Percentiles rank a stretch among this genome's conserved stretches.
Conservation (phyloP, 495 filamentous ascomycete genomes). For the Rhypophila decipiens region DNA sequence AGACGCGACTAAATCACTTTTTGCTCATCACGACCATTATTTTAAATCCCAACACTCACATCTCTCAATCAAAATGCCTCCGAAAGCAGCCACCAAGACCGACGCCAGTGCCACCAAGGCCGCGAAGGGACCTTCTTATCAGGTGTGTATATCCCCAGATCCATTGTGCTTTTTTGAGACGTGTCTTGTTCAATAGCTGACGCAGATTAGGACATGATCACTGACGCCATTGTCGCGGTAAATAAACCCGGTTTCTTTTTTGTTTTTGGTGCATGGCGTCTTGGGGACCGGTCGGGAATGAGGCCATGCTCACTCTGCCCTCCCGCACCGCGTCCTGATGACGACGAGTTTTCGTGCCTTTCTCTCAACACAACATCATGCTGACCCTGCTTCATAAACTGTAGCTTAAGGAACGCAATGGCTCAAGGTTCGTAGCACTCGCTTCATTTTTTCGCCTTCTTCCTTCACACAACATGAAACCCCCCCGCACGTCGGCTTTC, state of each 20-base stretch:
- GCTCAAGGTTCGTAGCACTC: slow-evolving; percentile 52
- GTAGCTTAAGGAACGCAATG: slow-evolving; percentile 61
- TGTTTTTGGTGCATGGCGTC: slow-evolving; percentile 30
- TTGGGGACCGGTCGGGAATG: slow-evolving; percentile 15
- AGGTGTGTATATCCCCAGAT: too few relatives aligned
- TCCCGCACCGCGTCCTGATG: slow-evolving; percentile 5
- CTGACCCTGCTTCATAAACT: slow-evolving; percentile 38
- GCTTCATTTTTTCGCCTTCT: slow-evolving; percentile 1
- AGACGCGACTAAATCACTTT: too few relatives aligned
- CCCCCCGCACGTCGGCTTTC: not conserved
- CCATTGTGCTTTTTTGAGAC: too few relatives aligned
- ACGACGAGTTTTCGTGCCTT: not conserved
- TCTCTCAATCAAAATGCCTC: too few relatives aligned
- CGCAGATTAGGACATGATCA: slow-evolving; percentile 55
- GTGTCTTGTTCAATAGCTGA: slow-evolving; percentile 35
- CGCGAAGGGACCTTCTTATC: too few relatives aligned
- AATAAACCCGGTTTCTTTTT: slow-evolving; percentile 34
- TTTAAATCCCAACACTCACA: too few relatives aligned
- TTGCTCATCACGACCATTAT: too few relatives aligned
- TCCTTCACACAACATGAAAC: slow-evolving; percentile 6
- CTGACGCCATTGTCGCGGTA: slow-evolving; percentile 60
- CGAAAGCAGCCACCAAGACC: too few relatives aligned
- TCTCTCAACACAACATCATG: slow-evolving; percentile 16
- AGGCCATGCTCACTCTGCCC: slow-evolving; percentile 16
- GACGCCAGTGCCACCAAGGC: too few relatives aligned